A percentile compares a stretch with the other conserved stretches of the same genome.
phyloP scores from a whole-genome alignment of 2,329 filamentous ascomycete species.

The Scolecobasidium constrictum region DNA sequence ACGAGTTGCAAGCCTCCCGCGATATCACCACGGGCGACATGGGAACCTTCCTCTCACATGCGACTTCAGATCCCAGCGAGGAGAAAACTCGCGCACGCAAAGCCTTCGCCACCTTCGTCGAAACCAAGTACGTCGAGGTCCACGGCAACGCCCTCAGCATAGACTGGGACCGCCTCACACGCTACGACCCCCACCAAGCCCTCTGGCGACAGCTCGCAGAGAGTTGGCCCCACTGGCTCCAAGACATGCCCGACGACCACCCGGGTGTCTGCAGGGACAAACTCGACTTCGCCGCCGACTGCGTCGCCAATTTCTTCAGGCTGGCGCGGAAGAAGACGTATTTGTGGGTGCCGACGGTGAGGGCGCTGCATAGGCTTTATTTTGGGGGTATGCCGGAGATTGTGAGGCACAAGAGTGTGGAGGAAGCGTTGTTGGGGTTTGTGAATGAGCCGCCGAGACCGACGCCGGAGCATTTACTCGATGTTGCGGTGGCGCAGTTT shows the following conservation, averaged over 20 bases:
- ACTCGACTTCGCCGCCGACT: slow-evolving; percentile 1
- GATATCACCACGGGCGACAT: too few species aligned
- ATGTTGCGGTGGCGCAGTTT: slow-evolving; percentile 30
- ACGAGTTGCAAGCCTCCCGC: too few species aligned
- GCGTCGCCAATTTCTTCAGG: not conserved
- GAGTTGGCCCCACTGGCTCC: not conserved
- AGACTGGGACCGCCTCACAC: not conserved
- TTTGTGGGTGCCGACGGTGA: slow-evolving; percentile 9
- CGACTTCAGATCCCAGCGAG: too few species aligned
- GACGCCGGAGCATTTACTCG: slow-evolving; percentile 33
- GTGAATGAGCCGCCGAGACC: slow-evolving; percentile 29
- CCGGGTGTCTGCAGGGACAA: not conserved
- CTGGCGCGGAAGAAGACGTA: slow-evolving; percentile 2
- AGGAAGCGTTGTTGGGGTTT: slow-evolving; percentile 28
- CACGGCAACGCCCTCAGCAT: not conserved
- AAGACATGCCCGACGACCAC: not conserved
- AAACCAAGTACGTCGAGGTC: not conserved
- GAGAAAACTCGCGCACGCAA: too few species aligned
- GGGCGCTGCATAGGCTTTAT: slow-evolving; percentile 21
- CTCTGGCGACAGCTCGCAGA: not conserved
- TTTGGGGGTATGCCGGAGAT: slow-evolving; percentile 18
- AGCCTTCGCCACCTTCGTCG: not conserved
- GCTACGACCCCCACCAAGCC: not conserved
- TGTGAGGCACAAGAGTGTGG: slow-evolving; percentile 22
- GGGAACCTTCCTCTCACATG: too few species aligned